Conservation (phyloP, 2,329 filamentous ascomycete species). For the Fusarium miscanthi region DNA sequence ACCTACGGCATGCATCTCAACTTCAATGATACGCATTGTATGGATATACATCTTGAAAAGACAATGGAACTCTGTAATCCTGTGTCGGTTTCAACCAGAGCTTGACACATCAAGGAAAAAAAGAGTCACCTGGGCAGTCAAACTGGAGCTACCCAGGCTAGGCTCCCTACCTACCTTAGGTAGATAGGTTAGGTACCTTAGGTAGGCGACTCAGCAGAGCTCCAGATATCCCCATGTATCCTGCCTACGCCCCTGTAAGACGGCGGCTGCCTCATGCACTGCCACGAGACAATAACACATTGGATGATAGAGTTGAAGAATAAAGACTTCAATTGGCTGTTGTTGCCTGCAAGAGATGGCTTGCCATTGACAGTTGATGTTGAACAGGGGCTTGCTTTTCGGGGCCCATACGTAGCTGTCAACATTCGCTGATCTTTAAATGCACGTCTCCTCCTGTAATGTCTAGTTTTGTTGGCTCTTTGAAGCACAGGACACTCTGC, state of each 20-base stretch:
- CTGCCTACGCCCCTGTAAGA: conserved; percentile 20
- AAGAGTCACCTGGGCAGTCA: conserved; percentile 19
- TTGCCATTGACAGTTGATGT: conserved; percentile 14
- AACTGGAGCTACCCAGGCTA: conserved; percentile 10
- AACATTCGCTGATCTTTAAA: neutral
- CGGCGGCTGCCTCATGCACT: conserved; percentile 47
- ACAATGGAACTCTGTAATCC: neutral
- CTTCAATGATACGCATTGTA: neutral
- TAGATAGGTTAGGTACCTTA: too few relatives aligned
- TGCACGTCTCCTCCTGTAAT: neutral
- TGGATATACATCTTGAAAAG: neutral
- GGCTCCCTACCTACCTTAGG: neutral
- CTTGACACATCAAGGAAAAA: neutral
- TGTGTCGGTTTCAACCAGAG: neutral
- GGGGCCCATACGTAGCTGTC: neutral
- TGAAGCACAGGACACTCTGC: neutral
- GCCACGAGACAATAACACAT: conserved; percentile 46
- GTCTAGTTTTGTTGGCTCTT: neutral
- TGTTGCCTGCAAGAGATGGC: conserved; percentile 20
- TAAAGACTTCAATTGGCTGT: conserved; percentile 17
- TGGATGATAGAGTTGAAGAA: conserved; percentile 34
- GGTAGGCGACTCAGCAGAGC: conserved; percentile 6
- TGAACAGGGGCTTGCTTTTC: conserved; percentile 14
- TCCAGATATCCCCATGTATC: conserved; percentile 19
- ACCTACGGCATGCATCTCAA: neutral